Evolutionary conservation across 2,329 filamentous ascomycete species (phyloP), one percentile per base, ranked within the genome.

Genomic region (Bipolaris sorokiniana): DNA sequence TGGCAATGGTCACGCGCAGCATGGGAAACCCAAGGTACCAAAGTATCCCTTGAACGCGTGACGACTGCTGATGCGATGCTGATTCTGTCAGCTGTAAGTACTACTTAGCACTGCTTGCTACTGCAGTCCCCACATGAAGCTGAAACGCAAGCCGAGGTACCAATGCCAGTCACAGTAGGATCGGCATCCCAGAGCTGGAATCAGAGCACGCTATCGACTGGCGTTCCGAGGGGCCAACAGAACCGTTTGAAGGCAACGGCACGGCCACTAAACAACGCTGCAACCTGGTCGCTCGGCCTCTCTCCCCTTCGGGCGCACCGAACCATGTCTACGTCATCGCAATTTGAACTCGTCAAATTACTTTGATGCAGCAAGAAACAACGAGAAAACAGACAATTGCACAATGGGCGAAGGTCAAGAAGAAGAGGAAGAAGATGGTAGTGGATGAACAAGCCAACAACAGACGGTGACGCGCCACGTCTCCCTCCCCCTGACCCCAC

Each of bases 391-490:
- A 31, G 28, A 31, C 28, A 31, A 31, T 13, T 11, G 10, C 10
- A 31, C 28, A 31, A 31, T 31, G 28, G 28, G 28, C 13, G 28
- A 13, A 31, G 4, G 5, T 31, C 10, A 11, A 4, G 10, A 11
- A 31, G 28, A 31, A 5, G 10, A 31, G 4, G 10, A 11, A 31
- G 28, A 31, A 5, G 10, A 31, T 11, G 28, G 28, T 31, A 10
- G 28, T 31, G 28, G 28, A 31, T 31, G 28, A 13, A 31, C 28
- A 31, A 11, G 28, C 11, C 28, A 7, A 3, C 28, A 31, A 31
- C 28, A 31, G 28, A 31, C 28, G 28, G 28, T 42, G 44, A 47
- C 38, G 36, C 48, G 55, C 44, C 48, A 48, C 63, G 54, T 51
- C 46, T 56, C 48, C 7, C 42, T 26, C 40, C 42, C 26, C 45